Conservation (phyloP, 768 basidiomycete species). For the Mycena polygramma region DNA sequence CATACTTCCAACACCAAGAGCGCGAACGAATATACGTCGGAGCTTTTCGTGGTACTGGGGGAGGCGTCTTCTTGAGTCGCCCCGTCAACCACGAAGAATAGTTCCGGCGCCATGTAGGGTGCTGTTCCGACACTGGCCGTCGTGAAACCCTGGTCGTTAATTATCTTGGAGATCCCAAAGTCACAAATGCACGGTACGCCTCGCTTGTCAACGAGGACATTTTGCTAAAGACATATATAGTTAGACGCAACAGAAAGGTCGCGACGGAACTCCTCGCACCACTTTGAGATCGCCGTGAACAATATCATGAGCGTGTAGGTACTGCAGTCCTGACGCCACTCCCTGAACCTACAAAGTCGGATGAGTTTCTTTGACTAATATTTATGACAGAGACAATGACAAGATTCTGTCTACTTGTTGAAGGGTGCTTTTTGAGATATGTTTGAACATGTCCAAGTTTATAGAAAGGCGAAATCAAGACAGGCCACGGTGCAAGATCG, state of each 20-base stretch:
- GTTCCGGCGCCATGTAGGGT: constrained; percentile 40
- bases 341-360: neutral
- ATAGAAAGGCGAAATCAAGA: constrained; percentile 14
- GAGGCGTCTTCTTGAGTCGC: too few relatives aligned
- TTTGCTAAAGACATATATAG: neutral
- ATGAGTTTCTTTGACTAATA: too few relatives aligned
- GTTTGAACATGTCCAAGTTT: constrained; percentile 9
- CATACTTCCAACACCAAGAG: neutral
- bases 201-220: neutral
- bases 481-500: constrained; percentile 8
- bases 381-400: neutral
- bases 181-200: constrained; percentile 35
- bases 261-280: neutral
- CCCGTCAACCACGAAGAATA: constrained; percentile 10
- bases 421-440: constrained; percentile 3
- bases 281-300: constrained; percentile 19
- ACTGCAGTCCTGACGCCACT: constrained; percentile 11
- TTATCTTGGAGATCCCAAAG: constrained; percentile 39
- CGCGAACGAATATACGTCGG: neutral
- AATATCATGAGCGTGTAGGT: constrained; percentile 1
- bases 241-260: neutral
- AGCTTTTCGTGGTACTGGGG: neutral
- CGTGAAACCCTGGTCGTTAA: constrained; percentile 25
- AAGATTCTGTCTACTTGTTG: neutral
- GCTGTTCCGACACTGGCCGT: constrained; percentile 29